Percentiles rank a stretch among this genome's conserved stretches.
These are phyloP conservation scores for Kandelia obovata DNA, from an alignment of 345 rosid species.

Conservation along the genomic window DNA sequence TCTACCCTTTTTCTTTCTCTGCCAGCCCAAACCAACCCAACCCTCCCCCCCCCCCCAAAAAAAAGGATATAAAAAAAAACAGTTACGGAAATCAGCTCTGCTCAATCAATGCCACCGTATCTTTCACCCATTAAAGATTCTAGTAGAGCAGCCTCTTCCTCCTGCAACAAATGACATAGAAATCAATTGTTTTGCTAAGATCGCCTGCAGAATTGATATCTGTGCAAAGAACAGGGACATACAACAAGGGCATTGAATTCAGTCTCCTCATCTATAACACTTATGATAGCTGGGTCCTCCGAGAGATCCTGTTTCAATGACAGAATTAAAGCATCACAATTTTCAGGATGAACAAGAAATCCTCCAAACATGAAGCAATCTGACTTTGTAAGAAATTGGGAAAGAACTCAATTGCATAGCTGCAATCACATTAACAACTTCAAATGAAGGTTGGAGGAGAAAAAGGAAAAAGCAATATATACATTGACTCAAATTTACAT, in stretches of 20 bases:
- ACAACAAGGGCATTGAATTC: conserved; percentile 96
- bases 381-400: not conserved
- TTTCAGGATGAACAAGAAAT: not conserved
- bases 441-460: too few species aligned
- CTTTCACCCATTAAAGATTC: conserved; percentile 73
- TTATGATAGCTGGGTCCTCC: conserved; percentile 70
- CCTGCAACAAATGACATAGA: conserved; percentile 36
- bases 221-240: conserved; percentile 16
- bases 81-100: not conserved
- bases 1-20: too few species aligned
- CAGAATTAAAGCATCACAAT: not conserved
- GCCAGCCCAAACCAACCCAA: too few species aligned
- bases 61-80: not conserved
- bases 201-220: conserved; percentile 14
- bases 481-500: too few species aligned
- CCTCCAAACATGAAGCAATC: too few species aligned
- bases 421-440: not conserved
- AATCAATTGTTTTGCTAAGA: conserved; percentile 1
- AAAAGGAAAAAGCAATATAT: too few species aligned
- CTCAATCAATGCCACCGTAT: not conserved
- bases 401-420: too few species aligned
- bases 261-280: conserved; percentile 86
- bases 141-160: conserved; percentile 85
- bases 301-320: conserved; percentile 59
- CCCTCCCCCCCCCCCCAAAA: too few species aligned